phyloP scores from a whole-genome alignment of 148 eudicot genomes.

The Dianthus caryophyllus region DNA sequence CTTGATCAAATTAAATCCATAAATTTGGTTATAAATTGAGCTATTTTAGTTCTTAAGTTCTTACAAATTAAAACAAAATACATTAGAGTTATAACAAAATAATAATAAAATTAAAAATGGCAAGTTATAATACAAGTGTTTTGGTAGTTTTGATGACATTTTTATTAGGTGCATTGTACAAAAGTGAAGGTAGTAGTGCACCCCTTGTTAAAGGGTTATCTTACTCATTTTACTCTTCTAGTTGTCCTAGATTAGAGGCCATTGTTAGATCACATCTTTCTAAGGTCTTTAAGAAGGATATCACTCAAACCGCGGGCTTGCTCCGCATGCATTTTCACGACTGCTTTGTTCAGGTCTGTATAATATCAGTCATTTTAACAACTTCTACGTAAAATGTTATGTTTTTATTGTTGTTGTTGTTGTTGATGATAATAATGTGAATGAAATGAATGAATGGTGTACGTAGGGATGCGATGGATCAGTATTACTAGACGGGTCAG shows the following conservation, averaged over 20 bases:
- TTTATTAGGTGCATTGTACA: slow-evolving; percentile 4
- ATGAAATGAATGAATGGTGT: background rate
- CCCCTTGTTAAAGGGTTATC: slow-evolving; percentile 28
- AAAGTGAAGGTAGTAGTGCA: slow-evolving; percentile 7
- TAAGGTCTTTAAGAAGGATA: slow-evolving; percentile 32
- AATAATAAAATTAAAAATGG: background rate
- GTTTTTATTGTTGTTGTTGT: background rate
- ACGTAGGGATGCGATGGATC: slow-evolving; percentile 65
- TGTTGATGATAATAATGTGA: background rate
- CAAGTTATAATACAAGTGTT: too few species aligned
- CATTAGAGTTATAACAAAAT: background rate
- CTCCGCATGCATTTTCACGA: slow-evolving; percentile 51
- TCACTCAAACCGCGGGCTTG: slow-evolving; percentile 40
- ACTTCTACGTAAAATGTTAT: too few species aligned
- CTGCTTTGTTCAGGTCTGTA: slow-evolving; percentile 49
- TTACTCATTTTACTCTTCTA: slow-evolving; percentile 26
- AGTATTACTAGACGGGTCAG: slow-evolving; percentile 42
- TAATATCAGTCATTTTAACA: too few species aligned
- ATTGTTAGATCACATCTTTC: slow-evolving; percentile 34
- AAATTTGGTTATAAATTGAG: slow-evolving; percentile 4
- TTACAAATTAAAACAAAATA: background rate
- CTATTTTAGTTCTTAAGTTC: background rate
- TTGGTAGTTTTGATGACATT: background rate
- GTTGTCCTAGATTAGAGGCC: slow-evolving; percentile 38
- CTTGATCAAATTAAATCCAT: background rate